Conservation (phyloP, 805 yeast species). For the Saturnispora quitensis region DNA sequence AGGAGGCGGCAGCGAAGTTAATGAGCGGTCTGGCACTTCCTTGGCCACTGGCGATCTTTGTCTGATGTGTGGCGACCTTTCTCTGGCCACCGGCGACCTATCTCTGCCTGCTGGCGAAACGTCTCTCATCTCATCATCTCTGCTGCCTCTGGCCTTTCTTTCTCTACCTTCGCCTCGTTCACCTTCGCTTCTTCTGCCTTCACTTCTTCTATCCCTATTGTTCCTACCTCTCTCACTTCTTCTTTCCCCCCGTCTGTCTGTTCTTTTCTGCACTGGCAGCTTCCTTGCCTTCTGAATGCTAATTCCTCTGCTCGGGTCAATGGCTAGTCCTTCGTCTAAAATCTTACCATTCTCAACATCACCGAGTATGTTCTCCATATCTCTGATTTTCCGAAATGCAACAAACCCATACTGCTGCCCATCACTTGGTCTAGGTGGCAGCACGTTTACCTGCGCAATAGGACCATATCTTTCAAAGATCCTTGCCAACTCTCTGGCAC, state of each 20-base stretch:
- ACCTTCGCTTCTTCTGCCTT: conserved; percentile 11
- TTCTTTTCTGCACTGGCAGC: conserved; percentile 32
- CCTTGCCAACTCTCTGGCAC: conserved; percentile 50
- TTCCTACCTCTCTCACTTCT: conserved; percentile 14
- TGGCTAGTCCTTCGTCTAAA: conserved; percentile 27
- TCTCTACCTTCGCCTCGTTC: conserved; percentile 1
- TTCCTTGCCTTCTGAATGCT: conserved; percentile 49
- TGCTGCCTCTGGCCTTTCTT: conserved; percentile 1
- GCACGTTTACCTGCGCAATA: conserved; percentile 49
- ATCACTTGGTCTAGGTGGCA: conserved; percentile 53
- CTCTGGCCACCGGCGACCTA: background rate
- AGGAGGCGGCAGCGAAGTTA: conserved; percentile 5
- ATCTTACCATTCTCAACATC: conserved; percentile 30
- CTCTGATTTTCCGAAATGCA: conserved; percentile 42
- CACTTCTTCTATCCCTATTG: conserved; percentile 1
- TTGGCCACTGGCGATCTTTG: background rate
- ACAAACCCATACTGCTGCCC: conserved; percentile 58
- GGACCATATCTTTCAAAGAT: conserved; percentile 54
- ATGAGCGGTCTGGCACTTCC: background rate
- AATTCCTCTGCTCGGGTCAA: conserved; percentile 32
- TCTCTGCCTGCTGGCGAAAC: background rate
- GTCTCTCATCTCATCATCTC: background rate
- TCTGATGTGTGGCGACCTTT: background rate
- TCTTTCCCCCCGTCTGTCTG: conserved; percentile 3
- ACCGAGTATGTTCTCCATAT: conserved; percentile 45